These are phyloP conservation scores for Diaporthe vexans DNA, from an alignment of 2,329 filamentous ascomycete genomes.

Conservation along the genomic window DNA sequence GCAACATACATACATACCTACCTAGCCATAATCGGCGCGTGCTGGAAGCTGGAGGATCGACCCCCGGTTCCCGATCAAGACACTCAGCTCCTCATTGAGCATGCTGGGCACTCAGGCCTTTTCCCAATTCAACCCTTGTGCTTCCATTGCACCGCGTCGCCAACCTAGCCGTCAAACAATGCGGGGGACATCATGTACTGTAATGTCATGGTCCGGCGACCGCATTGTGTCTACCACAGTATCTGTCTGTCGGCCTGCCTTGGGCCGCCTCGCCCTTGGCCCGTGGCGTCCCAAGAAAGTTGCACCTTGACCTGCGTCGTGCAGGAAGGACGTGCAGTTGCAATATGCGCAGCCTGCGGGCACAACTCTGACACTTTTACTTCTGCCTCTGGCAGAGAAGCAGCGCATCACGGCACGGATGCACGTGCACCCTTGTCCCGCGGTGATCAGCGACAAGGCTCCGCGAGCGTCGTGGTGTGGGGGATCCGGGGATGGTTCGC, in stretches of 20 bases:
- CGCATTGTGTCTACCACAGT: background rate
- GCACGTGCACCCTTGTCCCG: constrained; percentile 24
- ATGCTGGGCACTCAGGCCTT: background rate
- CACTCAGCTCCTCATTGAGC: background rate
- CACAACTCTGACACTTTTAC: background rate
- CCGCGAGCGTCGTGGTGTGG: background rate
- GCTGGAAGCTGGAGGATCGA: background rate
- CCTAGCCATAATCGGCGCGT: background rate
- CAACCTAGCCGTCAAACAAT: background rate
- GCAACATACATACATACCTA: background rate
- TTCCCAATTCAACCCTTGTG: background rate
- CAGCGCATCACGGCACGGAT: constrained; percentile 9
- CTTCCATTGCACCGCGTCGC: background rate
- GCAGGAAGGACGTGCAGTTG: constrained; percentile 3
- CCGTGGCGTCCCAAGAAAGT: background rate
- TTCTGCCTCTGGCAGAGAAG: background rate
- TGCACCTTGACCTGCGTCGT: constrained; percentile 4
- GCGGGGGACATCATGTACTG: too few species aligned
- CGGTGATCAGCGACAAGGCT: constrained; percentile 20
- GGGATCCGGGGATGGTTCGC: constrained; percentile 13
- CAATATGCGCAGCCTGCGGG: background rate
- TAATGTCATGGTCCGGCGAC: background rate
- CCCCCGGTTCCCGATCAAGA: constrained; percentile 13
- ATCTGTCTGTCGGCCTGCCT: background rate
- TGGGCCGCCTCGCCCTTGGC: background rate